These are phyloP conservation scores for Rubia balearica DNA, from an alignment of 305 asterid species.

Conservation along the genomic window DNA sequence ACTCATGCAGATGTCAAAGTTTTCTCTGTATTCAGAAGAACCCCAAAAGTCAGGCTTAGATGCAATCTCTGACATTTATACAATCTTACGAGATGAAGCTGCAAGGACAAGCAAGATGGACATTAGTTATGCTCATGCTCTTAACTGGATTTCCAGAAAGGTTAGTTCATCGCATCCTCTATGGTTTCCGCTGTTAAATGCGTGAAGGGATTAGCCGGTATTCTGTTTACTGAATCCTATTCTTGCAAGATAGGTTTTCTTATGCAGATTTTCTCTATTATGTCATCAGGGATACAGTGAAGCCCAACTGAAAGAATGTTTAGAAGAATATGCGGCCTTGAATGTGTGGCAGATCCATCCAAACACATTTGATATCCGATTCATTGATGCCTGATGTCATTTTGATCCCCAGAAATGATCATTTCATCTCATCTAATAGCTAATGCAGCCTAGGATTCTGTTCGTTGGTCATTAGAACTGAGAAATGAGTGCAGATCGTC, in stretches of 20 bases:
- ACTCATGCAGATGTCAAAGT: slow-evolving; percentile 97
- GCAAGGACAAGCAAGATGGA: slow-evolving; percentile 73
- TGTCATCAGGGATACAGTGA: slow-evolving; percentile 85
- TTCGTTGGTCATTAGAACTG: neutral
- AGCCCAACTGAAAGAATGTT: slow-evolving; percentile 86
- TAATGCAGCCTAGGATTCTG: neutral
- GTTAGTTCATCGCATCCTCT: slow-evolving; percentile 34
- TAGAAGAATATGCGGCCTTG: slow-evolving; percentile 94
- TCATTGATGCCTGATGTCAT: slow-evolving; percentile 60
- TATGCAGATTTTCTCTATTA: neutral
- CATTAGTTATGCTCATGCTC: slow-evolving; percentile 88
- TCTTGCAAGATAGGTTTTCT: neutral
- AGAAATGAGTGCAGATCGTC: neutral
- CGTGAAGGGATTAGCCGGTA: neutral
- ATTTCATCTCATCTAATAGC: neutral
- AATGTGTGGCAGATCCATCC: slow-evolving; percentile 99
- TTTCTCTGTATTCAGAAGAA: slow-evolving; percentile 91
- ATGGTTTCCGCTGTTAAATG: neutral
- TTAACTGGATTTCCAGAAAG: slow-evolving; percentile 98
- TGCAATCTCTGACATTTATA: slow-evolving; percentile 91
- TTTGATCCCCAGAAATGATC: neutral
- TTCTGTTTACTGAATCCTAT: neutral
- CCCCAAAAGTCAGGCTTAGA: slow-evolving; percentile 82
- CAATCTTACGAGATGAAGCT: slow-evolving; percentile 91
- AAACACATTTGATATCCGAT: slow-evolving; percentile 79